Evolutionary conservation across 2,329 filamentous ascomycete genomes (phyloP).

Genomic region (Epichloe gansuensis): DNA sequence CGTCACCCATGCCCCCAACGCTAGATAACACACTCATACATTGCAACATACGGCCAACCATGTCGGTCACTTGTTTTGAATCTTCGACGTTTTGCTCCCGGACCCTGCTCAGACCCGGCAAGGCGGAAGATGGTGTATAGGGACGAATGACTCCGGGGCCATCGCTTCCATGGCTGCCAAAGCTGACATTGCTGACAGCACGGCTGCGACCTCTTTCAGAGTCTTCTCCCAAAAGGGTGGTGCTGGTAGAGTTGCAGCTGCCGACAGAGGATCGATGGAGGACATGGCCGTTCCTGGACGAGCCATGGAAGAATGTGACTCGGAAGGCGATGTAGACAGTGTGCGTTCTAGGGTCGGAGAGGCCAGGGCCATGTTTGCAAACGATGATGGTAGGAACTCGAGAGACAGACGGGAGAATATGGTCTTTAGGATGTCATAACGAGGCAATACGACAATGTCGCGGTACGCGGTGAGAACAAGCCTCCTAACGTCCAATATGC

Average conservation of each 20-base stretch:
- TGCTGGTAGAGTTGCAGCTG: conserved; percentile 69
- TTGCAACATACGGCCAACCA: conserved; percentile 89
- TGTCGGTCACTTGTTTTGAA: conserved; percentile 77
- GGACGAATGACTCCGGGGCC: conserved; percentile 31
- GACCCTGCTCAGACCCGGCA: conserved; percentile 28
- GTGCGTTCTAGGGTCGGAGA: conserved; percentile 41
- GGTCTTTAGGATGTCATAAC: conserved; percentile 77
- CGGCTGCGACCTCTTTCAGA: conserved; percentile 53
- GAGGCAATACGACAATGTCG: conserved; percentile 76
- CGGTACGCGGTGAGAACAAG: conserved; percentile 81
- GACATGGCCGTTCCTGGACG: conserved; percentile 65
- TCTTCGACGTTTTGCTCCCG: conserved; percentile 52
- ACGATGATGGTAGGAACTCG: conserved; percentile 53
- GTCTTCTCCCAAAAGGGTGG: conserved; percentile 63
- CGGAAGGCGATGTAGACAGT: conserved; percentile 39
- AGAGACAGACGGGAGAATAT: conserved; percentile 85
- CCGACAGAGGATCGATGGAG: conserved; percentile 59
- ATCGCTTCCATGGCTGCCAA: conserved; percentile 39
- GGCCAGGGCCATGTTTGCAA: conserved; percentile 38
- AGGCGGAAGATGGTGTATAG: conserved; percentile 33
- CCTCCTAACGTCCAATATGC: conserved; percentile 70
- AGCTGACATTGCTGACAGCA: conserved; percentile 75
- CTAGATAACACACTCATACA: conserved; percentile 84
- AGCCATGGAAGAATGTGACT: conserved; percentile 31
- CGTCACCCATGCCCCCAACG: conserved; percentile 46